Base-by-base conservation (phyloP, 441 rosid species). In the Biscutella auriculata region DNA sequence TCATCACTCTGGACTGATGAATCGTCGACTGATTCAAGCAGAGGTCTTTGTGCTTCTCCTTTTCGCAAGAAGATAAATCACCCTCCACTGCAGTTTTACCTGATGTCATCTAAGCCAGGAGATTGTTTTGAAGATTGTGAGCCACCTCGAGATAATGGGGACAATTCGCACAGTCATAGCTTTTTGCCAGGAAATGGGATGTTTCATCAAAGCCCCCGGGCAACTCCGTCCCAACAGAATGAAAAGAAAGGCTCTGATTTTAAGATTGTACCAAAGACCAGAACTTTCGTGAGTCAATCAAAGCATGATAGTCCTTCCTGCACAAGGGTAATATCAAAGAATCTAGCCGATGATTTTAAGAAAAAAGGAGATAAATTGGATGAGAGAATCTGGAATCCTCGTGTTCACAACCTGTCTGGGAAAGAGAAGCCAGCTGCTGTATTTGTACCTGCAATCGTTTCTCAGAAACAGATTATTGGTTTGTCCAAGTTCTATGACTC, bases 1-100 rank as follows among this genome's bases (percentile, higher is more conserved):
- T 80, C 85, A 9, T 71, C 79, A 1, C 71, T 67, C 41, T 75
- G 85, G 28, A 72, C 71, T 19, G 91, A 80, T 71, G 83, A 65
- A 50, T 80, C 85, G 0, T 79, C 88, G 14, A 53, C 72, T 45
- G 58, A 72, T 41, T 85, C 84, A 6, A 77, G 76, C 40, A 63
- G 79, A 69, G 77, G 80, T 19, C 69, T 61, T 13, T 72, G 76
- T 67, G 79, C 47, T 68, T 77, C 87, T 66, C 76, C 80, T 58
- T 41, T 69, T 53, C 63, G 51, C 50, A 82, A 65, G 51, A 76
- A 58, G 72, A 35, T 49, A 50, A 74, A n/a, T 27, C 77, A 66
- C 25, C 82, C 82, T 53, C 69, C 86, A 1, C 61, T 81, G 48
- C 82, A 75, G 66, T 74, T 56, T 65, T 80, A 75, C 79, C 72